These are phyloP conservation scores for Entomortierella parvispora DNA, from an alignment of 192 early-diverging fungal species.

Conservation along the genomic window DNA sequence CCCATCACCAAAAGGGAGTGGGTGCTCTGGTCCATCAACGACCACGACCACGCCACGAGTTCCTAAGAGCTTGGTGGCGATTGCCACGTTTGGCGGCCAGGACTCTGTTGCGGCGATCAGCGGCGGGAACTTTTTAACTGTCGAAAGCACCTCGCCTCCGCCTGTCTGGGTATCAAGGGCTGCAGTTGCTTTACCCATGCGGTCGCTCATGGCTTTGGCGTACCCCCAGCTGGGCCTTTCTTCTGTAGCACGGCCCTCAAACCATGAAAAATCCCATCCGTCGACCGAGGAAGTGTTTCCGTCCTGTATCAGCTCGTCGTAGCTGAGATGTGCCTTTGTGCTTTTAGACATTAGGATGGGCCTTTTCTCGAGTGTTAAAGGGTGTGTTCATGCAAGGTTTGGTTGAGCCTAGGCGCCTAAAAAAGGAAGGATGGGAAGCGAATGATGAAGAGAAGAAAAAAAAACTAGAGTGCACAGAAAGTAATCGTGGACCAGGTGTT, in stretches of 20 bases:
- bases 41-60: conserved; percentile 30
- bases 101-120: conserved; percentile 37
- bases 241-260: conserved; percentile 36
- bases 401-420: too few species aligned
- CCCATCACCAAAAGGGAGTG: conserved; percentile 30
- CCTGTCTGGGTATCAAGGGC: conserved; percentile 35
- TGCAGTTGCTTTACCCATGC: conserved; percentile 16
- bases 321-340: conserved; percentile 1
- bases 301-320: conserved; percentile 17
- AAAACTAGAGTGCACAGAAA: too few species aligned
- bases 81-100: conserved; percentile 37
- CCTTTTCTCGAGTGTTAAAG: too few species aligned
- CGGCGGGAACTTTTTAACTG: conserved; percentile 7
- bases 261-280: conserved; percentile 43
- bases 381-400: too few species aligned
- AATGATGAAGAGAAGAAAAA: too few species aligned
- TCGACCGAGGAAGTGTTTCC: conserved; percentile 16
- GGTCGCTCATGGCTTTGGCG: conserved; percentile 19
- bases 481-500: too few species aligned
- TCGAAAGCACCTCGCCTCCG: conserved; percentile 38
- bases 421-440: too few species aligned
- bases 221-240: conserved; percentile 22
- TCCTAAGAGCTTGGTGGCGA: conserved; percentile 23
- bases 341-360: not conserved
- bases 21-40: conserved; percentile 1